These are phyloP conservation scores for Epichloe gansuensis DNA, from an alignment of 2,329 filamentous ascomycete genomes.

Conservation along the genomic window DNA sequence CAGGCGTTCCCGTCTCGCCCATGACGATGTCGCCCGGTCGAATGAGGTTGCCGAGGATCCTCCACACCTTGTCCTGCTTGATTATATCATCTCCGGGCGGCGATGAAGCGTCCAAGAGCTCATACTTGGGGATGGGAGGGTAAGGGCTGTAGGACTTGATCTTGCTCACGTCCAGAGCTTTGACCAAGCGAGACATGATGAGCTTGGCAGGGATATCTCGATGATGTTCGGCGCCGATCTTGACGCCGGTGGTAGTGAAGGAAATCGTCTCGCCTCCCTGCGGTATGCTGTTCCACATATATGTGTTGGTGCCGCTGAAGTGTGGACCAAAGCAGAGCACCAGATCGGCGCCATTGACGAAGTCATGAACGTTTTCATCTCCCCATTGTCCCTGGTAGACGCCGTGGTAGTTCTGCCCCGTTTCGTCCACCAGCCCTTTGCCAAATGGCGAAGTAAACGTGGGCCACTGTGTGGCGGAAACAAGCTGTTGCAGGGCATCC, in stretches of 20 bases:
- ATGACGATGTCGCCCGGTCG: constrained; percentile 41
- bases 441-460: constrained; percentile 34
- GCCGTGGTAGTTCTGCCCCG: constrained; percentile 32
- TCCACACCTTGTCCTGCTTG: constrained; percentile 34
- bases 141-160: constrained; percentile 13
- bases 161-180: constrained; percentile 12
- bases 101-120: constrained; percentile 5
- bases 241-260: constrained; percentile 21
- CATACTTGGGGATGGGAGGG: constrained; percentile 16
- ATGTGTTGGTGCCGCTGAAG: constrained; percentile 33
- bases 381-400: constrained; percentile 33
- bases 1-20: constrained; percentile 44
- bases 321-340: constrained; percentile 34
- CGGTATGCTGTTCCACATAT: constrained; percentile 24
- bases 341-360: constrained; percentile 29
- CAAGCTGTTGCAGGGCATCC: constrained; percentile 28
- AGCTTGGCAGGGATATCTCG: constrained; percentile 16
- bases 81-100: not conserved
- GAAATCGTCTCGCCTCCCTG: constrained; percentile 18
- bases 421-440: constrained; percentile 38
- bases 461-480: constrained; percentile 30
- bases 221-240: constrained; percentile 17
- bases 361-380: constrained; percentile 19
- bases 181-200: constrained; percentile 12
- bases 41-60: constrained; percentile 31